Conservation (phyloP, 2,329 filamentous ascomycete genomes). For the Tolypocladium album region DNA sequence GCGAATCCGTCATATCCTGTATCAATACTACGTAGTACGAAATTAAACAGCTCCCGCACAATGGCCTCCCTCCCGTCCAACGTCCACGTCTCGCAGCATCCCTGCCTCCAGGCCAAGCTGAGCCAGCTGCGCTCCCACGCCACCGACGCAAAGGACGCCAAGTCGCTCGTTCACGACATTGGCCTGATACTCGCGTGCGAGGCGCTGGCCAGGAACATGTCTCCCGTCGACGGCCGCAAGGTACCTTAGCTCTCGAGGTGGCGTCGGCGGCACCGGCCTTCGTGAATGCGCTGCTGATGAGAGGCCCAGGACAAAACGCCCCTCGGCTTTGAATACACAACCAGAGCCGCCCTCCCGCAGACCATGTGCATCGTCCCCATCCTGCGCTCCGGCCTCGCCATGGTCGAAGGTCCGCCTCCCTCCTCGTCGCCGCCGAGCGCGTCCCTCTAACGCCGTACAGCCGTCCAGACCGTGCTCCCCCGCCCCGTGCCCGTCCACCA, state of each 20-base stretch:
- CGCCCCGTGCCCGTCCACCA: slow-evolving; percentile 76
- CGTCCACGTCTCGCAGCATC: slow-evolving; percentile 73
- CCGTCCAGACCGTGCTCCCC: slow-evolving; percentile 75
- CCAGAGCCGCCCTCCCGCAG: slow-evolving; percentile 49
- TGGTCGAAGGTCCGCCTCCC: slow-evolving; percentile 61
- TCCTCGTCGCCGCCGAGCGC: not conserved
- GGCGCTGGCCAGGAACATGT: slow-evolving; percentile 57
- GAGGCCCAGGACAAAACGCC: slow-evolving; percentile 58
- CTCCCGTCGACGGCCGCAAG: slow-evolving; percentile 45
- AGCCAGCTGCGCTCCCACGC: slow-evolving; percentile 72
- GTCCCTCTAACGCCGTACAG: slow-evolving; percentile 25
- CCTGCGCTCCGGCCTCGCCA: slow-evolving; percentile 80
- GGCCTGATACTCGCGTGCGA: slow-evolving; percentile 72
- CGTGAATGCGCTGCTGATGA: not conserved
- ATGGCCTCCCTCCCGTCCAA: slow-evolving; percentile 41
- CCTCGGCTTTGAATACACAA: slow-evolving; percentile 65
- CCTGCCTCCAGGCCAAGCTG: slow-evolving; percentile 79
- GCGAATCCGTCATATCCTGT: not conserved
- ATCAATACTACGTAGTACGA: not conserved
- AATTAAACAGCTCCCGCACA: slow-evolving; percentile 1
- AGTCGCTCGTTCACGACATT: slow-evolving; percentile 77
- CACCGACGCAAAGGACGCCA: slow-evolving; percentile 64
- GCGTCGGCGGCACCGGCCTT: not conserved
- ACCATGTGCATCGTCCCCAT: slow-evolving; percentile 80
- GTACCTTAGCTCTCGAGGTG: slow-evolving; percentile 29